These are phyloP conservation scores for Lodderomyces parapsilosis DNA, from an alignment of 1,139 yeast species.

Conservation along the genomic window DNA sequence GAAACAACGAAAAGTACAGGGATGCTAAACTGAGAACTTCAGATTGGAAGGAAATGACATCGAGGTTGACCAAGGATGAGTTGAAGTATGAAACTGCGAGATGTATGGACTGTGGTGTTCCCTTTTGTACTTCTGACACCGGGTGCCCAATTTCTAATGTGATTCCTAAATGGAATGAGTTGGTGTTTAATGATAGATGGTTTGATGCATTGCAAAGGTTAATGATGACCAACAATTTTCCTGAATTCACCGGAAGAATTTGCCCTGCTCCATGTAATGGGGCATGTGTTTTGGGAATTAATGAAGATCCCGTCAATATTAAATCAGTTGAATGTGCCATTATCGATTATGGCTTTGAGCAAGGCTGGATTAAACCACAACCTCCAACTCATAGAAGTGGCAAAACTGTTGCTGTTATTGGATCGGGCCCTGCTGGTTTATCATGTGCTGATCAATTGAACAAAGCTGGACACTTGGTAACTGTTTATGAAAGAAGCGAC, in stretches of 20 bases:
- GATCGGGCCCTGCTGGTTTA: slow-evolving; percentile 97
- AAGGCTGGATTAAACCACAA: slow-evolving; percentile 91
- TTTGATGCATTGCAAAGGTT: slow-evolving; percentile 88
- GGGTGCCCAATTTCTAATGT: slow-evolving; percentile 98
- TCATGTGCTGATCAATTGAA: slow-evolving; percentile 96
- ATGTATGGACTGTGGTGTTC: slow-evolving; percentile 99
- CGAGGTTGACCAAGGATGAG: slow-evolving; percentile 80
- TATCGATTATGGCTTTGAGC: slow-evolving; percentile 92
- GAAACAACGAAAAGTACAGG: slow-evolving; percentile 87
- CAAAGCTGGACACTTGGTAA: slow-evolving; percentile 90
- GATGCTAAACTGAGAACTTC: slow-evolving; percentile 69
- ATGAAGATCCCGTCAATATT: slow-evolving; percentile 94
- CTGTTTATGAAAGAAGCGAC: slow-evolving; percentile 91
- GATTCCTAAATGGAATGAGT: slow-evolving; percentile 97
- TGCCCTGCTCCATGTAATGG: slow-evolving; percentile 99
- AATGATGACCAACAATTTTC: slow-evolving; percentile 96
- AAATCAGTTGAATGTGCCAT: slow-evolving; percentile 95
- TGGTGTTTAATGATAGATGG: slow-evolving; percentile 95
- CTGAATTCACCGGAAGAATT: slow-evolving; percentile 96
- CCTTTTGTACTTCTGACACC: slow-evolving; percentile 96
- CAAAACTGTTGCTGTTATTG: slow-evolving; percentile 79
- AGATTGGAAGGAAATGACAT: slow-evolving; percentile 92
- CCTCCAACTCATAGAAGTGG: slow-evolving; percentile 85
- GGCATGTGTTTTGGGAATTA: slow-evolving; percentile 93
- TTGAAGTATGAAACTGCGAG: slow-evolving; percentile 93